These are phyloP conservation scores for Athelia sp. DNA, from an alignment of 1,284 basidiomycete genomes.

Conservation along the genomic window DNA sequence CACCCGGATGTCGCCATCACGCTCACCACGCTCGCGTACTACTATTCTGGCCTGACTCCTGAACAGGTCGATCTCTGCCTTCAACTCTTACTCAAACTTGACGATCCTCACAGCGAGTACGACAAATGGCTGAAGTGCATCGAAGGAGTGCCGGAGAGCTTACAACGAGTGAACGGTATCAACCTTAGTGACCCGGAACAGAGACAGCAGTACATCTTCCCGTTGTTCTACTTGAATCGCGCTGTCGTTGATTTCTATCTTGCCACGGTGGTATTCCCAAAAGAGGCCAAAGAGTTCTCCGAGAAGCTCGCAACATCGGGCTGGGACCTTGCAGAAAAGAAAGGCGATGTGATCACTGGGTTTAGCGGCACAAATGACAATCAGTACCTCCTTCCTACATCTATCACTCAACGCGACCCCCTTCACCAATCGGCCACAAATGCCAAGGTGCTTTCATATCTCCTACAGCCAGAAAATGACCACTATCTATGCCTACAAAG, in stretches of 20 bases:
- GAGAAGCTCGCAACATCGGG: slow-evolving; percentile 41
- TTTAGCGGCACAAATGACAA: slow-evolving; percentile 59
- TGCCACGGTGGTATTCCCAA: slow-evolving; percentile 41
- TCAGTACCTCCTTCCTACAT: slow-evolving; percentile 39
- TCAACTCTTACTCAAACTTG: slow-evolving; percentile 33
- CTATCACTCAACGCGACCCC: slow-evolving; percentile 39
- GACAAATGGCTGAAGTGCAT: slow-evolving; percentile 27
- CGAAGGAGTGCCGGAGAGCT: slow-evolving; percentile 20
- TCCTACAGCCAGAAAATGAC: slow-evolving; percentile 40
- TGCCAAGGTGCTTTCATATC: slow-evolving; percentile 39
- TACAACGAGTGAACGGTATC: slow-evolving; percentile 30
- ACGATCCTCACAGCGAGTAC: slow-evolving; percentile 41
- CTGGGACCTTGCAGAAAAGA: slow-evolving; percentile 47
- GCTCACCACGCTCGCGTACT: slow-evolving; percentile 48
- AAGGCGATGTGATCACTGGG: slow-evolving; percentile 35
- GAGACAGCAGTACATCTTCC: slow-evolving; percentile 23
- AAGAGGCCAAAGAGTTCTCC: slow-evolving; percentile 43
- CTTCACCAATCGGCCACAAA: slow-evolving; percentile 41
- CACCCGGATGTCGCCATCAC: slow-evolving; percentile 46
- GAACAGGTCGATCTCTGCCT: slow-evolving; percentile 36
- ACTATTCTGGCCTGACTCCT: slow-evolving; percentile 41
- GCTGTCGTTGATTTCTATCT: slow-evolving; percentile 46
- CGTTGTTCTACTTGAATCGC: slow-evolving; percentile 31
- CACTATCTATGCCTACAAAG: slow-evolving; percentile 26
- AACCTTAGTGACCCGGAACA: slow-evolving; percentile 38